Percentiles rank a stretch among this genome's conserved stretches.
Evolutionary conservation across 371 early-diverging fungal species (phyloP).

Genomic region (Modicella reniformis): DNA sequence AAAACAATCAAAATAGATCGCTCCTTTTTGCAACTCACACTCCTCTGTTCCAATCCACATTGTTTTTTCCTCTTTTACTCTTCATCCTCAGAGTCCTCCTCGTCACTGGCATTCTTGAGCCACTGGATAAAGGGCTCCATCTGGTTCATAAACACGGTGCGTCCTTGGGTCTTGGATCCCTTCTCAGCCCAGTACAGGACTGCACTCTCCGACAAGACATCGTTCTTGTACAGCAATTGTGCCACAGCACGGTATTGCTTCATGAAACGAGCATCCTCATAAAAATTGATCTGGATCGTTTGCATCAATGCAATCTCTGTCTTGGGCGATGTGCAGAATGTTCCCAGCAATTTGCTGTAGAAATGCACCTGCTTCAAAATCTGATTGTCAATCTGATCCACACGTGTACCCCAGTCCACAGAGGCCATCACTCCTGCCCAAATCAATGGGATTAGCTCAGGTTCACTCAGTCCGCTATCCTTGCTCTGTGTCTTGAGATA

Average conservation of each 20-base stretch:
- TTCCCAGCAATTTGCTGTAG: conserved; percentile 68
- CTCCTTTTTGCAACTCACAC: not conserved
- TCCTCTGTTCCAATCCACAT: not conserved
- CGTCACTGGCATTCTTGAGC: conserved; percentile 82
- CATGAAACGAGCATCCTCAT: conserved; percentile 88
- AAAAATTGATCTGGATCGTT: conserved; percentile 83
- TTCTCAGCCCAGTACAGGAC: conserved; percentile 93
- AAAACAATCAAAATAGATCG: too few species aligned
- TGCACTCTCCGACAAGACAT: conserved; percentile 88
- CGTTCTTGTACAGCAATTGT: conserved; percentile 85
- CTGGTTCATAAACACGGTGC: conserved; percentile 90
- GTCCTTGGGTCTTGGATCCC: conserved; percentile 88
- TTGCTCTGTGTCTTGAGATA: conserved; percentile 76
- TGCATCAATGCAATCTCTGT: conserved; percentile 86
- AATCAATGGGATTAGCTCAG: conserved; percentile 77
- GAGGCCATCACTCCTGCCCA: conserved; percentile 85
- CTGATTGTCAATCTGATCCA: conserved; percentile 86
- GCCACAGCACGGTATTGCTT: conserved; percentile 87
- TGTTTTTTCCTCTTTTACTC: conserved; percentile 28
- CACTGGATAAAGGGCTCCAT: conserved; percentile 87
- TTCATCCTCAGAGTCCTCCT: conserved; percentile 80
- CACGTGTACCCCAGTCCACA: conserved; percentile 78
- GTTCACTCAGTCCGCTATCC: conserved; percentile 80
- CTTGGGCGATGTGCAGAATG: conserved; percentile 82
- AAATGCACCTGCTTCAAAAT: conserved; percentile 69